Evolutionary conservation across 192 early-diverging fungal genomes (phyloP).

Genomic region (Backusella morwellensis): DNA sequence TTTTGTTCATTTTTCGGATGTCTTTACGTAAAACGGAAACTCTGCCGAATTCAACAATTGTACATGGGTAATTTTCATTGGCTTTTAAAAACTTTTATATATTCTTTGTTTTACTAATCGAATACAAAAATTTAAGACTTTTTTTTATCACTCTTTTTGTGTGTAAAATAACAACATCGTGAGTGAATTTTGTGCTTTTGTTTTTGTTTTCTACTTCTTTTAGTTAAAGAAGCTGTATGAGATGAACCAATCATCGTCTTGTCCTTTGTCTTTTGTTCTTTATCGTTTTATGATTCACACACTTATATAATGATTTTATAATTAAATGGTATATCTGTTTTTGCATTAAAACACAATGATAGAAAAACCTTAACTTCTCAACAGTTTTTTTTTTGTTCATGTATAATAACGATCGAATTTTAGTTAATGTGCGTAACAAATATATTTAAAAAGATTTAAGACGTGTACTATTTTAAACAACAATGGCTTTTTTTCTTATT

Average conservation of each 20-base stretch:
- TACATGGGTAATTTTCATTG: conserved; percentile 2
- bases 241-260: background rate
- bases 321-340: no score
- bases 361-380: no score
- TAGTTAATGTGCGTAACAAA: no score
- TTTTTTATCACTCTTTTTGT: background rate
- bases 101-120: background rate
- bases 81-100: background rate
- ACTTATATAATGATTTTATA: background rate
- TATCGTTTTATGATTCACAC: background rate
- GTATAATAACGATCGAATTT: no score
- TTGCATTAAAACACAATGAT: no score
- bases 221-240: background rate
- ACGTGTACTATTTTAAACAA: no score
- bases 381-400: no score
- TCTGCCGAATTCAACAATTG: conserved; percentile 2
- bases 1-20: background rate
- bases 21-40: background rate
- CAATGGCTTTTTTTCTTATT: no score
- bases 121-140: background rate
- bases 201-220: background rate
- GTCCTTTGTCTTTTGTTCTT: background rate
- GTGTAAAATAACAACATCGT: background rate
- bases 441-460: no score
- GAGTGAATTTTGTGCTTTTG: background rate